phyloP scores from a whole-genome alignment of 768 basidiomycete genomes.

The Mycena metata region DNA sequence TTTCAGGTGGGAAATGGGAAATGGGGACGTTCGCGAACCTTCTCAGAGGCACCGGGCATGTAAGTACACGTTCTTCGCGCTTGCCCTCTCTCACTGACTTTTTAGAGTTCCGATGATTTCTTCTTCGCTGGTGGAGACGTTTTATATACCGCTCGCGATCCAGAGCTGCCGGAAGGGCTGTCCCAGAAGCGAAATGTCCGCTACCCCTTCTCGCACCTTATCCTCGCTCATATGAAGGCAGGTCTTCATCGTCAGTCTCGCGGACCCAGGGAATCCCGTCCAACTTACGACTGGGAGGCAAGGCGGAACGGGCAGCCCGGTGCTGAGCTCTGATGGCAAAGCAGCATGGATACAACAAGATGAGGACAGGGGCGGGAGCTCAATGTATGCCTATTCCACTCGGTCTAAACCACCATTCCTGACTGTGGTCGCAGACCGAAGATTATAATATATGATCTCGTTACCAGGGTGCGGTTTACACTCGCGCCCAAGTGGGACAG shows the following conservation, averaged over 20 bases:
- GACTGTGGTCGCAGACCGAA: slow-evolving; percentile 63
- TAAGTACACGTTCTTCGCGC: slow-evolving; percentile 50
- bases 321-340: slow-evolving; percentile 77
- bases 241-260: slow-evolving; percentile 79
- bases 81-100: slow-evolving; percentile 80
- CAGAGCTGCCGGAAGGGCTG: slow-evolving; percentile 78
- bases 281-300: slow-evolving; percentile 88
- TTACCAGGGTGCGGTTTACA: slow-evolving; percentile 74
- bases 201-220: slow-evolving; percentile 5
- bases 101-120: slow-evolving; percentile 88
- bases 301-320: slow-evolving; percentile 84
- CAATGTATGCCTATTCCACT: slow-evolving; percentile 61
- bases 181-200: slow-evolving; percentile 91
- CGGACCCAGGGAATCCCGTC: slow-evolving; percentile 61
- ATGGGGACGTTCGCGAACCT: slow-evolving; percentile 70
- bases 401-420: neutral
- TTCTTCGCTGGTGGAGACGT: slow-evolving; percentile 78
- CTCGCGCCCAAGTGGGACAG: slow-evolving; percentile 91
- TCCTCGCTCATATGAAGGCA: slow-evolving; percentile 41
- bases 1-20: slow-evolving; percentile 64
- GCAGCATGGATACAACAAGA: slow-evolving; percentile 92
- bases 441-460: slow-evolving; percentile 84
- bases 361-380: slow-evolving; percentile 90
- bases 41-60: slow-evolving; percentile 78
- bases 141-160: slow-evolving; percentile 90